Evolutionary conservation across 139 green algal genomes (phyloP).

Genomic region (Micractinium sp.): DNA sequence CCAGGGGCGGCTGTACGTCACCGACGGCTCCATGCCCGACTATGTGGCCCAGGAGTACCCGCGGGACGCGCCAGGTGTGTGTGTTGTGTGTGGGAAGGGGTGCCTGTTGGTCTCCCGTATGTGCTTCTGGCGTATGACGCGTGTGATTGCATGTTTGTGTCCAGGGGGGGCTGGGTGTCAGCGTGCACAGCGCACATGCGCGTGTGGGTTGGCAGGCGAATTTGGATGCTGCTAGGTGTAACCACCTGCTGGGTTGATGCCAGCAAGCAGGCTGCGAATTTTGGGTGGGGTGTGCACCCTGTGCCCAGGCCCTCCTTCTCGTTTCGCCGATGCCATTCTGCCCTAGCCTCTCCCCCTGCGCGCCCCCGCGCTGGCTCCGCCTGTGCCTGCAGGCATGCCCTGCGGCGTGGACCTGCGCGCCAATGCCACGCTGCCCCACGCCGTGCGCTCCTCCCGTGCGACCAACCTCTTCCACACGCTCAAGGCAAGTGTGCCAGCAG

Average conservation of each 20-base stretch:
- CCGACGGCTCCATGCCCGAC: slow-evolving; percentile 45
- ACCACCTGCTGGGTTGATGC: not conserved
- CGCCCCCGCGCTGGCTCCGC: not conserved
- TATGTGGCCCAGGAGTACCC: slow-evolving; percentile 25
- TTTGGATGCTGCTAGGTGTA: too few species aligned
- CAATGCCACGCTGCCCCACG: slow-evolving; percentile 44
- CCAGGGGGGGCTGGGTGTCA: too few species aligned
- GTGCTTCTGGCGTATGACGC: too few species aligned
- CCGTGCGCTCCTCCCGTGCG: slow-evolving; percentile 41
- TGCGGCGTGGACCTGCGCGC: slow-evolving; percentile 34
- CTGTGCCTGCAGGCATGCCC: slow-evolving; percentile 33
- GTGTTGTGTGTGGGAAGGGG: not conserved
- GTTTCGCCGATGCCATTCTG: not conserved
- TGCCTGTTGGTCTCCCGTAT: not conserved
- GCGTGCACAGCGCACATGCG: too few species aligned
- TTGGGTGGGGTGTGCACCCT: not conserved
- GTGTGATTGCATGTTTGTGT: too few species aligned
- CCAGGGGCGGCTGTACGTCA: slow-evolving; percentile 43
- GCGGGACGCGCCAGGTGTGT: slow-evolving; percentile 15
- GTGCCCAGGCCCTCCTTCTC: not conserved
- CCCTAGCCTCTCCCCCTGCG: not conserved
- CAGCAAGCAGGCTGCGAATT: not conserved
- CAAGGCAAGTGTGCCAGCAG: slow-evolving; percentile 22
- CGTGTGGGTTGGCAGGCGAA: too few species aligned
- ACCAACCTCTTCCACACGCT: slow-evolving; percentile 50